These are phyloP conservation scores for Monosporascus sp. DNA, from an alignment of 2,329 filamentous ascomycete genomes.

Conservation along the genomic window DNA sequence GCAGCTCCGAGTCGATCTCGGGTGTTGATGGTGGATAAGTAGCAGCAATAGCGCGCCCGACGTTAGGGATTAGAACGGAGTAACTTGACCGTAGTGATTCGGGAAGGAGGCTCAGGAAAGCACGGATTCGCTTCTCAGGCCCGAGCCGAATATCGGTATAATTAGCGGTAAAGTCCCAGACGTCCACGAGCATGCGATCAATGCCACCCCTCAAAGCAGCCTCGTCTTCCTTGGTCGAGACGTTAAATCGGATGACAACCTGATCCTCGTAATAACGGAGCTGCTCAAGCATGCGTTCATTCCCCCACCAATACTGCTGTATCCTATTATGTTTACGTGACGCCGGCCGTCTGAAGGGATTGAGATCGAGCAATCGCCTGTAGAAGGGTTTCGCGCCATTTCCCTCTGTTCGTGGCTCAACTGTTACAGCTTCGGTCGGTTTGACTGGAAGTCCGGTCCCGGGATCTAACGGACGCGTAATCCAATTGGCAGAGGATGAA, in stretches of 20 bases:
- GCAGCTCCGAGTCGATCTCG: conserved; percentile 14
- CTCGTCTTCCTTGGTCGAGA: conserved; percentile 63
- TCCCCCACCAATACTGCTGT: conserved; percentile 19
- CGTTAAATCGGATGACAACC: conserved; percentile 84
- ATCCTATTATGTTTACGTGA: conserved; percentile 14
- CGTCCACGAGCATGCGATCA: conserved; percentile 73
- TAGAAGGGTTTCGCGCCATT: conserved; percentile 17
- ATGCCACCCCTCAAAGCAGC: conserved; percentile 62
- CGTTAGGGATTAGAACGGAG: conserved; percentile 70
- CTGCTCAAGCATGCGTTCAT: conserved; percentile 24
- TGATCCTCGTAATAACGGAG: conserved; percentile 64
- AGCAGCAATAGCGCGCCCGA: conserved; percentile 71
- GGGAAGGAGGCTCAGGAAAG: conserved; percentile 74
- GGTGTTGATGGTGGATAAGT: conserved; percentile 57
- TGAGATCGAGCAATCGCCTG: conserved; percentile 19
- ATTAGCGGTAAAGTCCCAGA: conserved; percentile 79
- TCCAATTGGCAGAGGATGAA: not conserved
- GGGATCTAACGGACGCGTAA: not conserved
- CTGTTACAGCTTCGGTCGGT: not conserved
- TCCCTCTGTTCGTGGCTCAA: not conserved
- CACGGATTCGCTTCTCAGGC: conserved; percentile 64
- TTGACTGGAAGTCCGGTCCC: not conserved
- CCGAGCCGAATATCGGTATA: conserved; percentile 82
- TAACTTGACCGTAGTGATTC: conserved; percentile 65
- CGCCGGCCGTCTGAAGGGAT: conserved; percentile 10